phyloP scores from a whole-genome alignment of 768 basidiomycete species.

The Collybia sp. region DNA sequence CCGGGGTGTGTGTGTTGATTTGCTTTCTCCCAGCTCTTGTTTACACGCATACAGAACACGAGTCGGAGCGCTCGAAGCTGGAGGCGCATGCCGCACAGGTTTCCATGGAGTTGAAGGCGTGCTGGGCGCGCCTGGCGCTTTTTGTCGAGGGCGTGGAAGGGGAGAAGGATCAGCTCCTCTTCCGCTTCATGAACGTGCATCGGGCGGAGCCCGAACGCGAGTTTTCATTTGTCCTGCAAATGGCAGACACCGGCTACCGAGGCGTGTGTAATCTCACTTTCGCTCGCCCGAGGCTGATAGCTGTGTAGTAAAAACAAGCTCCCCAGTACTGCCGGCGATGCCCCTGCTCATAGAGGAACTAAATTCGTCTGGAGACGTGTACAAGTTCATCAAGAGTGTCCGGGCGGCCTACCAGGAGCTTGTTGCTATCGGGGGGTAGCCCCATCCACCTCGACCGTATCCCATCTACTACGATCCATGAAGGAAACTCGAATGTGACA shows the following conservation, averaged over 20 bases:
- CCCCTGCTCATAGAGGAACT: constrained; percentile 66
- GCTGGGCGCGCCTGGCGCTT: constrained; percentile 56
- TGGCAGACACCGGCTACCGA: constrained; percentile 56
- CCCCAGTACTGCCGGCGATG: constrained; percentile 63
- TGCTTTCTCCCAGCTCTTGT: neutral
- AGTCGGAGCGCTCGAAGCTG: constrained; percentile 57
- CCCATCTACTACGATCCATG: no score
- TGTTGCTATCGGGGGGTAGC: neutral
- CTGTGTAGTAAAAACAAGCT: constrained; percentile 69
- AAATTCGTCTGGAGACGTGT: constrained; percentile 67
- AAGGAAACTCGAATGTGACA: no score
- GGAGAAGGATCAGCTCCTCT: constrained; percentile 62
- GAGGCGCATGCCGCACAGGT: constrained; percentile 46
- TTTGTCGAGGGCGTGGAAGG: constrained; percentile 64
- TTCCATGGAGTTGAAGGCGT: constrained; percentile 49
- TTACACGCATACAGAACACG: constrained; percentile 45
- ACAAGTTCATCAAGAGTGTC: constrained; percentile 63
- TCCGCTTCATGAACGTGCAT: constrained; percentile 70
- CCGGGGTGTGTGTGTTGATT: constrained; percentile 43
- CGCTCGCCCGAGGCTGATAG: neutral
- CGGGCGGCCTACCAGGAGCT: constrained; percentile 47
- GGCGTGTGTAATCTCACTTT: constrained; percentile 36
- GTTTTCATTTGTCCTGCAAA: constrained; percentile 74
- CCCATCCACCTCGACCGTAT: no score
- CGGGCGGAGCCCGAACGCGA: constrained; percentile 52